Evolutionary conservation across 768 basidiomycete species (phyloP), one percentile per base, ranked within the genome.

Genomic region (Kwoniella dendrophila): DNA sequence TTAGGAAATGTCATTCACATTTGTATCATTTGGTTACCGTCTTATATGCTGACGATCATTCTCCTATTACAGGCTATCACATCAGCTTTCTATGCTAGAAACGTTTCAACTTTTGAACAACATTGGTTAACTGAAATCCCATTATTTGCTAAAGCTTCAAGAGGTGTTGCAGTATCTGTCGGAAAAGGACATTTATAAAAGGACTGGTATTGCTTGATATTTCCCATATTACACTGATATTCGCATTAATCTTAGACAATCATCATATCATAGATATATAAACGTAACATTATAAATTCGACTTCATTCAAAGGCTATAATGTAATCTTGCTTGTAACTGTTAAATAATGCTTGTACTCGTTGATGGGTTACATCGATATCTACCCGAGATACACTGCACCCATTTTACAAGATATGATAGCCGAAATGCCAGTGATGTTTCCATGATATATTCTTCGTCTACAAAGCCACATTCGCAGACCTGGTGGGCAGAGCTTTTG

Each of bases 81-180:
- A 14, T 71, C 76, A 11, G 61, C 87, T 58, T 87, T 90, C 40
- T 98, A 94, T 70, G 94, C 93, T 2, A 87, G 94, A 2, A 89
- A 88, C n/a, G 94, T 95, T 11, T 94, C 93, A 0, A 81, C 85
- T 1, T 85, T 97, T 38, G 86, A 88, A 3, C 87, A 87, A 66
- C 76, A 80, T 22, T 87, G 80, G 80, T 63, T 82, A 11, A 54
- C 60, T 1, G 77, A 78, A 4, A 66, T 77, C 2, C 72, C 71
- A 10, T 48, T 53, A 63, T 72, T 70, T 50, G 51, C 66, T 14
- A 66, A 67, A 33, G 69, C 71, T 26, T 67, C 64, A 20, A 45
- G 30, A 18, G 41, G 48, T 16, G 38, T 64, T 2, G 55, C 64
- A 2, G n/a, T 38, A 22, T 44, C 59, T 10, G 59, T 58, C 8